Evolutionary conservation across 176 grass and related monocot genomes (phyloP).

Genomic region (Triticum timopheevii): DNA sequence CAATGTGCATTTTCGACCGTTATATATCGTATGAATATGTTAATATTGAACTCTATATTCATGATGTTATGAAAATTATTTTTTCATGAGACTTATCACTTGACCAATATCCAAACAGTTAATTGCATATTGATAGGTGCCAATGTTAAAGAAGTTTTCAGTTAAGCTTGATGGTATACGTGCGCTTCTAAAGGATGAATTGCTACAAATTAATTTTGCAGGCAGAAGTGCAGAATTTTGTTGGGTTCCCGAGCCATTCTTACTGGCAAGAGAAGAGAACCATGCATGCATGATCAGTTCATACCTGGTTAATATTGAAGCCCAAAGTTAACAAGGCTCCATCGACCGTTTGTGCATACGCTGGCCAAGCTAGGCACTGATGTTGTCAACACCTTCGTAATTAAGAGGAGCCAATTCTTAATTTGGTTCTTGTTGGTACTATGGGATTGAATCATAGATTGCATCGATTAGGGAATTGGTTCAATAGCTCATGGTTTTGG

Average conservation of each 20-base stretch:
- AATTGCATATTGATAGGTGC: background rate
- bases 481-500: too few species aligned
- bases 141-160: background rate
- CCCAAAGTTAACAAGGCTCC: background rate
- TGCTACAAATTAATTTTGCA: background rate
- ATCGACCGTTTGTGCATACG: background rate
- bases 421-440: background rate
- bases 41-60: background rate
- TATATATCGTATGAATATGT: background rate
- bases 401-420: background rate
- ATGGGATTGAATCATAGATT: background rate
- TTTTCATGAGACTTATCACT: background rate
- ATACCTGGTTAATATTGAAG: background rate
- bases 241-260: background rate
- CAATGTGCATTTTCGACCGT: background rate
- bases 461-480: too few species aligned
- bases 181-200: background rate
- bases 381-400: background rate
- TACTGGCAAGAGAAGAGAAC: background rate
- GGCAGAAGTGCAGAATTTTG: background rate
- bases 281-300: background rate
- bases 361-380: background rate
- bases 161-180: background rate
- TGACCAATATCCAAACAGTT: background rate
- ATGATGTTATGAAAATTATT: background rate